Conservation (phyloP, 305 asterid genomes). For the Fraxinus nigra region DNA sequence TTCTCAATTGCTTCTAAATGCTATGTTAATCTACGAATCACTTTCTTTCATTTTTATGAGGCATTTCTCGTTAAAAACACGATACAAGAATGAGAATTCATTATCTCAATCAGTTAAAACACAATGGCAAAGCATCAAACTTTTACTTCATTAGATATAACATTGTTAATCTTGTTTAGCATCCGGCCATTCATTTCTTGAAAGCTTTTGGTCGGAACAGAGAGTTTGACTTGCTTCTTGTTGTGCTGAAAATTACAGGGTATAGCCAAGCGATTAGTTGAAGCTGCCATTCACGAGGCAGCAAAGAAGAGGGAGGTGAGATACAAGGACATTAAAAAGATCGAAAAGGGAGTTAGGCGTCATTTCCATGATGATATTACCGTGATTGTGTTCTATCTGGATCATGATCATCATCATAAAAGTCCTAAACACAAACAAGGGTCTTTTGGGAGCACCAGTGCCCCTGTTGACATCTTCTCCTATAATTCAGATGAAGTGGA, state of each 20-base stretch:
- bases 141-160: not conserved
- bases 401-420: conserved; percentile 46
- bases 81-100: not conserved
- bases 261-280: conserved; percentile 81
- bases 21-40: not conserved
- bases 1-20: not conserved
- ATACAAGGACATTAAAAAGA: conserved; percentile 68
- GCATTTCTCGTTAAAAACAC: not conserved
- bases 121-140: not conserved
- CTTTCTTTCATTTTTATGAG: not conserved
- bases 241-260: conserved; percentile 50
- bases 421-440: conserved; percentile 33
- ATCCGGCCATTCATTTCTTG: not conserved
- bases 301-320: conserved; percentile 91
- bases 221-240: not conserved
- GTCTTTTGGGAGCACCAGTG: conserved; percentile 37
- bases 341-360: conserved; percentile 79
- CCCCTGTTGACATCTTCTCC: conserved; percentile 78
- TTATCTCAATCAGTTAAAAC: not conserved
- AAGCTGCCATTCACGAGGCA: conserved; percentile 75
- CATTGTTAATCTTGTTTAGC: not conserved
- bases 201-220: not conserved
- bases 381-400: conserved; percentile 80
- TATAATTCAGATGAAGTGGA: conserved; percentile 47
- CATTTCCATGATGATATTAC: conserved; percentile 93